A percentile compares a stretch with the other conserved stretches of the same genome.
Conservation (phyloP, 768 basidiomycete genomes). For the Hericium erinaceus region DNA sequence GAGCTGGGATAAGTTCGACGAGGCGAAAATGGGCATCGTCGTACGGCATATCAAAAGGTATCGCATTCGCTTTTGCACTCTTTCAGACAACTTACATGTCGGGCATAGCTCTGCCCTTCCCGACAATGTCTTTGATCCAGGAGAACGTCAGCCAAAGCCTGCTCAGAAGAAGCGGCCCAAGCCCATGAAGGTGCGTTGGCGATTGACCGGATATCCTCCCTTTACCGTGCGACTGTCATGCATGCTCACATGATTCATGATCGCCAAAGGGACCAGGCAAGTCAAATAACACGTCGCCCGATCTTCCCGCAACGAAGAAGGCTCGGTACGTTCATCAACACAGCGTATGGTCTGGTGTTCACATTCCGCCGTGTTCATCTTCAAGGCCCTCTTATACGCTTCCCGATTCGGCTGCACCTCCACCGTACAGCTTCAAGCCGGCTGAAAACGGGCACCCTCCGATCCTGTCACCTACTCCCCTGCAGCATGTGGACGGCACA, state of each 20-base stretch:
- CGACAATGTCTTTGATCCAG: conserved; percentile 74
- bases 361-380: too few species aligned
- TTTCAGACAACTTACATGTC: neutral
- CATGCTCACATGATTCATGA: neutral
- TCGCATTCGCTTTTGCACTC: neutral
- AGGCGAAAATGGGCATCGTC: conserved; percentile 86
- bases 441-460: conserved; percentile 6
- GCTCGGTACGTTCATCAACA: conserved; percentile 8
- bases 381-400: conserved; percentile 11
- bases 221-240: neutral
- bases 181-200: conserved; percentile 38
- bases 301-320: conserved; percentile 14
- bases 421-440: conserved; percentile 3
- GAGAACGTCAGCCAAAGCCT: conserved; percentile 64
- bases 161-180: conserved; percentile 67
- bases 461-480: conserved; percentile 22
- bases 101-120: conserved; percentile 57
- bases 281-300: conserved; percentile 10
- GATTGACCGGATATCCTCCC: neutral
- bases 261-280: conserved; percentile 6
- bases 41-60: conserved; percentile 91
- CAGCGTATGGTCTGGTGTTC: too few species aligned
- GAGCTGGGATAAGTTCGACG: conserved; percentile 92
- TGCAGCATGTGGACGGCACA: conserved; percentile 22
- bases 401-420: conserved; percentile 3